Conservation (phyloP, 2,329 filamentous ascomycete species). For the Elsinoe perseae region DNA sequence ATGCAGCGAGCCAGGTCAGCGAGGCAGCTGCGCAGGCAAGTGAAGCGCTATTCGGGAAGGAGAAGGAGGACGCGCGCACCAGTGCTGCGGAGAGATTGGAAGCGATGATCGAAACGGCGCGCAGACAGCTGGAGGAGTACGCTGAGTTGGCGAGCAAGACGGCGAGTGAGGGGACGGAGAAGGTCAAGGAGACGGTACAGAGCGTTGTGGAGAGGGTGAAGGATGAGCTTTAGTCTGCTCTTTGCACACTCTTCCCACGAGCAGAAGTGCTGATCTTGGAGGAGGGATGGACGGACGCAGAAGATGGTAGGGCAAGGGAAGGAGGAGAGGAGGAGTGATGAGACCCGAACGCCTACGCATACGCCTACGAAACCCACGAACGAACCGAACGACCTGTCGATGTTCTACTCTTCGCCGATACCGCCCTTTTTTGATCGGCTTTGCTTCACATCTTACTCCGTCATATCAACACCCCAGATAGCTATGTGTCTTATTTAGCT, state of each 20-base stretch:
- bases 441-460: not conserved
- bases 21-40: slow-evolving; percentile 27
- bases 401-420: not conserved
- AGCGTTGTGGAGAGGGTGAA: slow-evolving; percentile 14
- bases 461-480: not conserved
- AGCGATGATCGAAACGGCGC: slow-evolving; percentile 5
- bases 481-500: not conserved
- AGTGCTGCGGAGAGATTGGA: slow-evolving; percentile 11
- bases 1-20: slow-evolving; percentile 41
- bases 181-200: slow-evolving; percentile 1
- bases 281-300: not conserved
- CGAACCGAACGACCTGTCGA: not conserved
- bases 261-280: not conserved
- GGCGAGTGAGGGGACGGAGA: not conserved
- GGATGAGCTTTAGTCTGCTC: slow-evolving; percentile 4
- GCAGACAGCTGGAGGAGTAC: slow-evolving; percentile 6
- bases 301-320: too few species aligned
- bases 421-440: not conserved
- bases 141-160: slow-evolving; percentile 1
- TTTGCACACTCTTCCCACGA: not conserved
- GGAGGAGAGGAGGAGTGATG: not conserved
- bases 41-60: slow-evolving; percentile 2
- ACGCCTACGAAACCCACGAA: not conserved
- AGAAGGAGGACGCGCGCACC: not conserved
- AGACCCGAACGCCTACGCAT: not conserved